A percentile compares a stretch with the other conserved stretches of the same genome.
Conservation (phyloP, 495 filamentous ascomycete species). For the Podospora pseudoanserina region DNA sequence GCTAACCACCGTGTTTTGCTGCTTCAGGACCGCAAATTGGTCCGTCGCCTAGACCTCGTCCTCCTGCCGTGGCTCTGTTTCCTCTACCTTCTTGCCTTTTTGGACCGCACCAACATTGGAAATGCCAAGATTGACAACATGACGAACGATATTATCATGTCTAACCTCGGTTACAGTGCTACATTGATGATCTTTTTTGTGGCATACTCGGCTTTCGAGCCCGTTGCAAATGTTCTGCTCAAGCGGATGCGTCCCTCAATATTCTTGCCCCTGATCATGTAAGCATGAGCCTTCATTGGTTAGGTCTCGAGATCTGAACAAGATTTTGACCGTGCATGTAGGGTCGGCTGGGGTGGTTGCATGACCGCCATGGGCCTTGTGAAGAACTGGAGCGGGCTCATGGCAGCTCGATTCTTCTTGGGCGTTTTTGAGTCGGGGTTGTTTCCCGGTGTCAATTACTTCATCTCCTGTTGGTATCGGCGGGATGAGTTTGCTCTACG, state of each 20-base stretch:
- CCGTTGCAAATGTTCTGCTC: constrained; percentile 81
- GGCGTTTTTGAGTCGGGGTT: constrained; percentile 81
- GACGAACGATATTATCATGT: constrained; percentile 52
- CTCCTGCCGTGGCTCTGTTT: constrained; percentile 80
- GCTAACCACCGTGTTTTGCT: neutral
- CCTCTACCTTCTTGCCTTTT: constrained; percentile 79
- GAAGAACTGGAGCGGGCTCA: constrained; percentile 70
- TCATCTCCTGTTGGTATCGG: constrained; percentile 84
- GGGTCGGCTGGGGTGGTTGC: constrained; percentile 64
- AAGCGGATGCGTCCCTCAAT: constrained; percentile 59
- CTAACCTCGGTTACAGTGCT: constrained; percentile 65
- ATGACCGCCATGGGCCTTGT: constrained; percentile 88
- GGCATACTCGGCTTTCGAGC: constrained; percentile 84
- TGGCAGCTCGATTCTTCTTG: constrained; percentile 82
- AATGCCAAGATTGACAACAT: constrained; percentile 84
- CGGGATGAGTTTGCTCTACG: constrained; percentile 70
- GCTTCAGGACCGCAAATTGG: constrained; percentile 58
- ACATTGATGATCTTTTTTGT: constrained; percentile 86
- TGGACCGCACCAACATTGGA: constrained; percentile 81
- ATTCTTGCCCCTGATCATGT: constrained; percentile 67
- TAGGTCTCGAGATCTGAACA: too few species aligned
- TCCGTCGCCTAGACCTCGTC: constrained; percentile 67
- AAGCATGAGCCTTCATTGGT: constrained; percentile 28
- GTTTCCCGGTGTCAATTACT: constrained; percentile 84
- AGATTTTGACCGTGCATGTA: constrained; percentile 15